Conservation (phyloP, 768 basidiomycete genomes). For the Sarcodon aspratus region DNA sequence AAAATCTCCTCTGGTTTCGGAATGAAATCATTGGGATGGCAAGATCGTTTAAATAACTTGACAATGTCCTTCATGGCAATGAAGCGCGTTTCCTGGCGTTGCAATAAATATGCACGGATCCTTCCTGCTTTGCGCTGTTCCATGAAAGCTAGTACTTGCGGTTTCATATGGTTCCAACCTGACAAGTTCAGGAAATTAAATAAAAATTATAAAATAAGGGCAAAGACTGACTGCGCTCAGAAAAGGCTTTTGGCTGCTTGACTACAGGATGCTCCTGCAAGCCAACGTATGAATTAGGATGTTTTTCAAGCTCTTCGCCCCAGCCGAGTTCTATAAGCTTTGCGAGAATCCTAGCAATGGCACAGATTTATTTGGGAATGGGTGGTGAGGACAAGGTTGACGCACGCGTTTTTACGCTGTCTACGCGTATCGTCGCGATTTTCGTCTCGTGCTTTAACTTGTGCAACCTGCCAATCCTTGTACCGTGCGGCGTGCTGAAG, state of each 20-base stretch:
- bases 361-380: neutral
- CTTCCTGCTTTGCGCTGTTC: conserved; percentile 3
- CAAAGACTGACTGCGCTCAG: too few relatives aligned
- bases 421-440: conserved; percentile 1
- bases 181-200: neutral
- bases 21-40: neutral
- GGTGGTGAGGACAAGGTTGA: neutral
- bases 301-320: conserved; percentile 3
- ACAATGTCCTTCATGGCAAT: too few relatives aligned
- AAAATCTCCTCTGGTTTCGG: neutral
- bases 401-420: conserved; percentile 2
- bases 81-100: too few relatives aligned
- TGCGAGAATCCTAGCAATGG: neutral
- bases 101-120: too few relatives aligned
- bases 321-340: conserved; percentile 5
- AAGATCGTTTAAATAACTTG: too few relatives aligned
- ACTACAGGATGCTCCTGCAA: conserved; percentile 1
- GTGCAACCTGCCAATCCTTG: neutral
- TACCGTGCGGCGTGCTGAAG: neutral
- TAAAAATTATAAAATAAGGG: too few relatives aligned
- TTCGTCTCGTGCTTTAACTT: neutral
- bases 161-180: neutral
- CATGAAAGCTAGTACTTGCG: conserved; percentile 7
- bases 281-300: neutral
- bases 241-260: neutral